phyloP scores from a whole-genome alignment of 352 stramenopile genomes.

The Pythium dissimile region DNA sequence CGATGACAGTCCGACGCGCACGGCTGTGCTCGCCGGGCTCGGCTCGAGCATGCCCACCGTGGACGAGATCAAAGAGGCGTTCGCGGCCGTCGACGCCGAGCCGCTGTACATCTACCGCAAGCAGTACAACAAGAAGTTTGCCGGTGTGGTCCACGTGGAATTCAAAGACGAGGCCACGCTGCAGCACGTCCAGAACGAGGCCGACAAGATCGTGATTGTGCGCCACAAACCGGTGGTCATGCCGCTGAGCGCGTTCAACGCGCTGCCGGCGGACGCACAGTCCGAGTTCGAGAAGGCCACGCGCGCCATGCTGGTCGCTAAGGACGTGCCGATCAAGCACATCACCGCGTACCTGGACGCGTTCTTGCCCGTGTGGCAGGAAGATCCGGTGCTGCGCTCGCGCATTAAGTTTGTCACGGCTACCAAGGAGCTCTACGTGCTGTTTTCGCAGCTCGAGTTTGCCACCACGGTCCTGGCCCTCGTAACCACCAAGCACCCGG shows the following conservation, averaged over 20 bases:
- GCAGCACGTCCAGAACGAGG: slow-evolving; percentile 44
- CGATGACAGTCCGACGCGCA: slow-evolving; percentile 62
- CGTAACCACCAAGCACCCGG: slow-evolving; percentile 29
- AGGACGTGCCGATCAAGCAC: slow-evolving; percentile 72
- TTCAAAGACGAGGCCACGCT: slow-evolving; percentile 57
- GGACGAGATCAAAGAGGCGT: slow-evolving; percentile 74
- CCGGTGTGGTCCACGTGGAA: slow-evolving; percentile 71
- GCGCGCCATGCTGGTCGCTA: slow-evolving; percentile 77
- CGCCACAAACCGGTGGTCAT: slow-evolving; percentile 55
- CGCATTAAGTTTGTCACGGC: slow-evolving; percentile 70
- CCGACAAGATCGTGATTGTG: slow-evolving; percentile 57
- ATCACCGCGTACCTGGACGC: slow-evolving; percentile 72
- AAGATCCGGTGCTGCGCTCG: slow-evolving; percentile 58
- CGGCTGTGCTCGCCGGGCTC: slow-evolving; percentile 68
- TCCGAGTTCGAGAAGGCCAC: slow-evolving; percentile 84
- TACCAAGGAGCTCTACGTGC: slow-evolving; percentile 68
- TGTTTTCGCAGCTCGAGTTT: slow-evolving; percentile 70
- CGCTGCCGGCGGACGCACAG: slow-evolving; percentile 66
- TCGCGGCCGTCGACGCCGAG: slow-evolving; percentile 52
- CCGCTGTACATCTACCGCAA: slow-evolving; percentile 74
- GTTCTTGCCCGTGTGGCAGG: slow-evolving; percentile 65
- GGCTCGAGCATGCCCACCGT: slow-evolving; percentile 60
- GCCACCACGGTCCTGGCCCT: slow-evolving; percentile 57
- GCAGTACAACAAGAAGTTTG: slow-evolving; percentile 67
- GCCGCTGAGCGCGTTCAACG: slow-evolving; percentile 47